Conservation (phyloP, 306 rosid species). For the Astragalus membranaceus region DNA sequence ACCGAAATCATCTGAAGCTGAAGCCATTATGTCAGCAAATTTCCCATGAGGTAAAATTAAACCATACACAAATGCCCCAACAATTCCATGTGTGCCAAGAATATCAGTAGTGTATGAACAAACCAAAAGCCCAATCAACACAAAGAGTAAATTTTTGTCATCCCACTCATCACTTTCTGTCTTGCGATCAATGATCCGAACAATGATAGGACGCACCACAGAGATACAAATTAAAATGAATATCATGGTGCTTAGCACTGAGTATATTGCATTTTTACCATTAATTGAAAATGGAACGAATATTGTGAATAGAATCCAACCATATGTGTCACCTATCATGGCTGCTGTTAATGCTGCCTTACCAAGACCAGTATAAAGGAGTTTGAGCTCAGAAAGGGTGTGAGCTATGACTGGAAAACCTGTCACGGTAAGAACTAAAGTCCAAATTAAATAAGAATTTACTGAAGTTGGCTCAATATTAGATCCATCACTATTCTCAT, state of each 20-base stretch:
- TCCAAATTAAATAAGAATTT: constrained; percentile 18
- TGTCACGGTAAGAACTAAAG: constrained; percentile 26
- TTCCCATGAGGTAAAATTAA: constrained; percentile 38
- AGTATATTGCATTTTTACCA: neutral
- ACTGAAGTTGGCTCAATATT: neutral
- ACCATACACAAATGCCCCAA: constrained; percentile 45
- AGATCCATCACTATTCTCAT: rapidly evolving
- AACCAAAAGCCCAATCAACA: constrained; percentile 18
- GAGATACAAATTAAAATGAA: constrained; percentile 13
- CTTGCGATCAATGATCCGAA: neutral
- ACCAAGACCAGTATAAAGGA: constrained; percentile 36
- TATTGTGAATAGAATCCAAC: constrained; percentile 35
- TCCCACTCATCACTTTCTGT: constrained; percentile 15
- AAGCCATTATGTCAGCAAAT: constrained; percentile 17
- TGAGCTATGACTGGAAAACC: constrained; percentile 38
- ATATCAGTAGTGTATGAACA: constrained; percentile 24
- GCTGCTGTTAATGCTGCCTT: constrained; percentile 22
- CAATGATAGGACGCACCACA: constrained; percentile 22
- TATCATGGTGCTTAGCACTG: neutral
- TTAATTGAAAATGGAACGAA: constrained; percentile 21
- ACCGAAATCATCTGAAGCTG: constrained; percentile 25
- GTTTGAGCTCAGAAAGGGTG: constrained; percentile 36
- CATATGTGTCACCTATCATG: constrained; percentile 28
- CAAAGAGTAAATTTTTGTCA: constrained; percentile 12
- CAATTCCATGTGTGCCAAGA: constrained; percentile 31